A percentile compares a stretch with the other conserved stretches of the same genome.
These are phyloP conservation scores for Fusarium heterosporum DNA, from an alignment of 2,329 filamentous ascomycete genomes.

Conservation along the genomic window DNA sequence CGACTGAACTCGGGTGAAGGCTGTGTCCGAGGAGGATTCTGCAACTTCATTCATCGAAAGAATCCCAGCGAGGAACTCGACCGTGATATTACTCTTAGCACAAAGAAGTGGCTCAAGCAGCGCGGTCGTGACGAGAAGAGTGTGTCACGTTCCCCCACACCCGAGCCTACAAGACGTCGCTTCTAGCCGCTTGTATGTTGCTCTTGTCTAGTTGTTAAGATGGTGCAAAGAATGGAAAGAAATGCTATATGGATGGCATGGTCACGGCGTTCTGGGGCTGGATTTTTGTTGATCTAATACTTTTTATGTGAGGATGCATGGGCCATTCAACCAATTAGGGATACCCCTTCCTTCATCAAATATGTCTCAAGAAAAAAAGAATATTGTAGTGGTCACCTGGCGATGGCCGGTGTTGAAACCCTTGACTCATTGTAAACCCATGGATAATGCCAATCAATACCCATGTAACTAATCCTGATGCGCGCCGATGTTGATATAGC, in stretches of 20 bases:
- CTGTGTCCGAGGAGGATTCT: conserved; percentile 95
- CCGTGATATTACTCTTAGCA: conserved; percentile 84
- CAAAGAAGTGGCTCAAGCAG: conserved; percentile 95
- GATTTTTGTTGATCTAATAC: conserved; percentile 30
- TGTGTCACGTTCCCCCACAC: conserved; percentile 83
- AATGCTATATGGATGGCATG: conserved; percentile 29
- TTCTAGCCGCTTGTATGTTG: conserved; percentile 59
- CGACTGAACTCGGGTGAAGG: conserved; percentile 94
- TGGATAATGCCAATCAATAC: conserved; percentile 41
- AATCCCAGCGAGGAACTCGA: conserved; percentile 92
- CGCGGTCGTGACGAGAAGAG: conserved; percentile 87
- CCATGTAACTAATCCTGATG: conserved; percentile 44
- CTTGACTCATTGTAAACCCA: conserved; percentile 46
- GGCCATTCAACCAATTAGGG: conserved; percentile 32
- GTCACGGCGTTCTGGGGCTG: conserved; percentile 47
- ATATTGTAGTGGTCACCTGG: conserved; percentile 29
- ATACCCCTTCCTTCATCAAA: conserved; percentile 38
- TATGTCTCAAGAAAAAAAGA: conserved; percentile 22
- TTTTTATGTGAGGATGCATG: conserved; percentile 37
- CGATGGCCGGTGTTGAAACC: conserved; percentile 45
- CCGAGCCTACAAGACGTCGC: conserved; percentile 81
- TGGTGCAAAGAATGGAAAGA: conserved; percentile 12
- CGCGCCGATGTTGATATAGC: conserved; percentile 47
- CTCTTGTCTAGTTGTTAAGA: conserved; percentile 10
- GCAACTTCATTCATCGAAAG: conserved; percentile 99